phyloP scores from a whole-genome alignment of 768 basidiomycete genomes.

The Serendipita sp. region DNA sequence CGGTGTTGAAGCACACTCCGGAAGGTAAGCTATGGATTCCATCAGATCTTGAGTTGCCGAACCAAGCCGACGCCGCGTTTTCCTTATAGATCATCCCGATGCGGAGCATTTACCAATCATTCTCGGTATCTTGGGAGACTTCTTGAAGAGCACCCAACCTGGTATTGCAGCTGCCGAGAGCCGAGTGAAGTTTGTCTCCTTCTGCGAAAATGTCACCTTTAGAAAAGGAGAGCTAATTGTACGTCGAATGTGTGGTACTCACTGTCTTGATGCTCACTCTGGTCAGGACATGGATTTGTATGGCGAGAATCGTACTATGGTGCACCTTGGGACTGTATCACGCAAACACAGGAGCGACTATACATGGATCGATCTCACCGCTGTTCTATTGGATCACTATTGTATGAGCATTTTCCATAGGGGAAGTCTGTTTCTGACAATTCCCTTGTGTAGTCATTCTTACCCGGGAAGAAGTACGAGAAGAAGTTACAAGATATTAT shows the following conservation, averaged over 20 bases:
- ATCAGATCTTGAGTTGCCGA: background rate
- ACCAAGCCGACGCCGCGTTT: background rate
- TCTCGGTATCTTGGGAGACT: slow-evolving; percentile 46
- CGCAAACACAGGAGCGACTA: slow-evolving; percentile 48
- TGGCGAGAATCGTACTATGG: slow-evolving; percentile 55
- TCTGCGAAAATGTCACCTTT: slow-evolving; percentile 60
- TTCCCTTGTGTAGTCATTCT: slow-evolving; percentile 54
- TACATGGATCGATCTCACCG: slow-evolving; percentile 54
- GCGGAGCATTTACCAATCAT: slow-evolving; percentile 60
- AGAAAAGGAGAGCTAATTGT: slow-evolving; percentile 73
- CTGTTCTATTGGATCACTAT: slow-evolving; percentile 61
- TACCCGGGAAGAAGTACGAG: slow-evolving; percentile 26
- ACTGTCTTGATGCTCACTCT: background rate
- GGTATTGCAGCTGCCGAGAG: slow-evolving; percentile 83
- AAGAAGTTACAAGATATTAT: slow-evolving; percentile 26
- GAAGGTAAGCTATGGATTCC: background rate
- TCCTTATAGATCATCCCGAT: slow-evolving; percentile 60
- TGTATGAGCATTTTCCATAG: slow-evolving; percentile 28
- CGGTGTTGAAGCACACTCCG: slow-evolving; percentile 43
- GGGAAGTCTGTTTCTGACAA: background rate
- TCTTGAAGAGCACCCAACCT: slow-evolving; percentile 73
- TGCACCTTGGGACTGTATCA: slow-evolving; percentile 48
- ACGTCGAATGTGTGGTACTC: slow-evolving; percentile 15
- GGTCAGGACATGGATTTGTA: slow-evolving; percentile 68
- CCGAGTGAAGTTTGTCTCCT: slow-evolving; percentile 74